These are phyloP conservation scores for Scheffersomyces parashehatae DNA, from an alignment of 1,139 yeast species.

Conservation along the genomic window DNA sequence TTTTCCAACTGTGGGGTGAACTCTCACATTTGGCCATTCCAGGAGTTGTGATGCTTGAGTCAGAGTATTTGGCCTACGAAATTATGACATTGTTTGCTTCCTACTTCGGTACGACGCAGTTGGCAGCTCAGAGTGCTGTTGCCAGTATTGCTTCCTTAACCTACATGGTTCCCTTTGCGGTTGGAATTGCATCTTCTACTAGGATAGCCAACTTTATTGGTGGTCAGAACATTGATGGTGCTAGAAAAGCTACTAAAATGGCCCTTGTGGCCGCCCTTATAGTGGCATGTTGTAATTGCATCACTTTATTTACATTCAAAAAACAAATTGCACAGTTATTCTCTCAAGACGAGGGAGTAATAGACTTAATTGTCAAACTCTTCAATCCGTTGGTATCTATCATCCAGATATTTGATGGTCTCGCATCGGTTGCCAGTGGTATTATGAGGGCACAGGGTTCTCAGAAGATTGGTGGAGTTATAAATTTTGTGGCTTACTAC, in stretches of 20 bases:
- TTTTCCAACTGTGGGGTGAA: constrained; percentile 62
- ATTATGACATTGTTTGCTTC: constrained; percentile 64
- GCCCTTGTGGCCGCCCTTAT: constrained; percentile 61
- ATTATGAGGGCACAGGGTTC: constrained; percentile 84
- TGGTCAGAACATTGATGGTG: constrained; percentile 62
- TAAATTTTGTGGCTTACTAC: constrained; percentile 77
- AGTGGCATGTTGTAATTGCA: constrained; percentile 59
- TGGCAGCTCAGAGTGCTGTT: constrained; percentile 89
- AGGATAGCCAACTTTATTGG: constrained; percentile 89
- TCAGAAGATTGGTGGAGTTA: constrained; percentile 79
- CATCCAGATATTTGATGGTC: constrained; percentile 75
- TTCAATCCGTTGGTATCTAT: constrained; percentile 70
- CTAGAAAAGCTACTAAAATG: constrained; percentile 63
- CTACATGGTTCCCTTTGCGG: constrained; percentile 87
- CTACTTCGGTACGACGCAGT: constrained; percentile 74
- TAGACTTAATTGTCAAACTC: constrained; percentile 44
- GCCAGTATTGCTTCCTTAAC: constrained; percentile 78
- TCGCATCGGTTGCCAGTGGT: constrained; percentile 84
- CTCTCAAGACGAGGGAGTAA: constrained; percentile 69
- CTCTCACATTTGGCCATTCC: constrained; percentile 59
- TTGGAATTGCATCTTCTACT: constrained; percentile 83
- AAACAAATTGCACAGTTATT: constrained; percentile 63
- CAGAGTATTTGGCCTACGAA: constrained; percentile 61
- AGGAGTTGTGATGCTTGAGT: constrained; percentile 58
- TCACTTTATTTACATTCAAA: constrained; percentile 53